Evolutionary conservation across 257 asterid genomes (phyloP).

Genomic region (Nicotiana attenuata): DNA sequence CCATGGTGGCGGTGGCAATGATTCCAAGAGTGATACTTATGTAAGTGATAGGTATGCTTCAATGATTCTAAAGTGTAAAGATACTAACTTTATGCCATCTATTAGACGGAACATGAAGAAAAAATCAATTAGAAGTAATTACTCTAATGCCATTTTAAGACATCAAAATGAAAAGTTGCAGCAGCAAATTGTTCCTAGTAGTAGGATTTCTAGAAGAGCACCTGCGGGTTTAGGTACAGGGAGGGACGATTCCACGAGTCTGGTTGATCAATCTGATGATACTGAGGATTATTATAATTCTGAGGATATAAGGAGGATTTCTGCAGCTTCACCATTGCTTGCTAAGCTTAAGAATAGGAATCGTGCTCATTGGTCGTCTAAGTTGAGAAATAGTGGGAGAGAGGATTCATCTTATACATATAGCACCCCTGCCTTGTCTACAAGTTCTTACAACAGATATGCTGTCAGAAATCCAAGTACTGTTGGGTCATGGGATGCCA

Average conservation of each 20-base stretch:
- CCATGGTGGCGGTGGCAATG: slow-evolving; percentile 58
- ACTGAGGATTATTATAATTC: slow-evolving; percentile 66
- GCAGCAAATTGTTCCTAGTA: slow-evolving; percentile 34
- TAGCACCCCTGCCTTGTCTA: slow-evolving; percentile 75
- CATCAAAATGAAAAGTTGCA: slow-evolving; percentile 47
- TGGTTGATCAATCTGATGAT: slow-evolving; percentile 74
- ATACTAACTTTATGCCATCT: slow-evolving; percentile 49
- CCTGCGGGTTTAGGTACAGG: slow-evolving; percentile 35
- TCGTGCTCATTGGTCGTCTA: slow-evolving; percentile 46
- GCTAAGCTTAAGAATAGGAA: slow-evolving; percentile 58
- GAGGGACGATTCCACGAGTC: slow-evolving; percentile 55
- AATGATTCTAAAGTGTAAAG: slow-evolving; percentile 51
- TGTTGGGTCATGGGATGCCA: slow-evolving; percentile 85
- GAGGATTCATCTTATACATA: slow-evolving; percentile 69
- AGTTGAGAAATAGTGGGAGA: slow-evolving; percentile 48
- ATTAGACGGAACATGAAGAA: slow-evolving; percentile 56
- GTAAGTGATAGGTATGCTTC: slow-evolving; percentile 53
- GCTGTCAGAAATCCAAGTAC: slow-evolving; percentile 60
- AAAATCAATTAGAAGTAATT: slow-evolving; percentile 41
- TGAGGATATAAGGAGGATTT: slow-evolving; percentile 58
- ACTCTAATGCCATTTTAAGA: slow-evolving; percentile 31
- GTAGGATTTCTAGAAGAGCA: slow-evolving; percentile 36
- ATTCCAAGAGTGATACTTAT: slow-evolving; percentile 74
- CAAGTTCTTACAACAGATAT: slow-evolving; percentile 62
- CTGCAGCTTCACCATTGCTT: slow-evolving; percentile 70